Base-by-base conservation (phyloP, 176 grass and related monocot species). In the Dendrocalamus sinicus region DNA sequence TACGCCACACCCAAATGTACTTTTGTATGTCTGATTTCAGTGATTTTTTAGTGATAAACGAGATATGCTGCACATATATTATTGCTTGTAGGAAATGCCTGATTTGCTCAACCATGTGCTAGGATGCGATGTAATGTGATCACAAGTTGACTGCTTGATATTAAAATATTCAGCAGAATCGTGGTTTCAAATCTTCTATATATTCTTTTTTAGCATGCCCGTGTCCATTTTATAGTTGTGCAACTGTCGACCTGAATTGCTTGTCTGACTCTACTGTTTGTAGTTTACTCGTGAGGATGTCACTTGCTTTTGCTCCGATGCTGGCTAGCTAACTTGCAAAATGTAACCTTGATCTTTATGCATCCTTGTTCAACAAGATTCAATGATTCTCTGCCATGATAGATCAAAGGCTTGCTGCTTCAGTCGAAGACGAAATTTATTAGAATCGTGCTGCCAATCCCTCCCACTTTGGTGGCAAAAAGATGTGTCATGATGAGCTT, bases 291-390 rank as follows among this genome's bases (percentile, higher is more conserved):
- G 14, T 35, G n/a, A 45, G 7, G 28, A 71, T 32, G 22, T 22
- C 45, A 71, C 16, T 69, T 22, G 9, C 24, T 80, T 19, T 69
- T 22, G 9, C 24, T 80, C 24, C 20, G 28, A 57, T 51, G 58
- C 22, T 26, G n/a, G 2, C 28, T n/a, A 62, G 30, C 4, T 53
- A 76, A 74, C n/a, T 24, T 67, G 45, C 9, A 71, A 85, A 81
- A 22, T 81, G 70, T 53, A 43, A 58, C 7, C 15, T 61, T 82
- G 43, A 79, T 70, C 8, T 39, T n/a, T 85, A 59, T 85, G 62
- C 14, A 9, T 78, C 67, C 70, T 85, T 63, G 83, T 62, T 53
- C 58, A 53, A 32, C 71, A 90, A 82, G 78, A 43, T 30, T 72
- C 15, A 55, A 65, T 81, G 53, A 90, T 86, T 70, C 10, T 73